Evolutionary conservation across 2,329 filamentous ascomycete genomes (phyloP).

Genomic region (Trichoderma gracile): DNA sequence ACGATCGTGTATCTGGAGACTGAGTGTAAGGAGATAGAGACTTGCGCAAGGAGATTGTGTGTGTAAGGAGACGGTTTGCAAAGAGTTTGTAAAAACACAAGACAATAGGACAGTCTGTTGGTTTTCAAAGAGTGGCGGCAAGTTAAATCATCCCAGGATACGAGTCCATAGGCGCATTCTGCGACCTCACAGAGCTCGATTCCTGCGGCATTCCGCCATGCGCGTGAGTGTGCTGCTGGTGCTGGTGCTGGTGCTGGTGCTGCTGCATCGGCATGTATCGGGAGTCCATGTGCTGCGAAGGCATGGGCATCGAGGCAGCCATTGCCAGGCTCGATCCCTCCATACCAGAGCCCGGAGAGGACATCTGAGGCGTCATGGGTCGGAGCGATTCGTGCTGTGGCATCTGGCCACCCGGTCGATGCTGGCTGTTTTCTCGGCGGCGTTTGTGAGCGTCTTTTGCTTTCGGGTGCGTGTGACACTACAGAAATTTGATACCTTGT

Average conservation of each 20-base stretch:
- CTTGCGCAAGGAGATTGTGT: no score
- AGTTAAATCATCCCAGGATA: not conserved
- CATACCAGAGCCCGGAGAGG: slow-evolving; percentile 15
- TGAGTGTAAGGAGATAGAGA: not conserved
- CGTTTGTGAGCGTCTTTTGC: slow-evolving; percentile 71
- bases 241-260: no score
- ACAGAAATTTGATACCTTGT: slow-evolving; percentile 28
- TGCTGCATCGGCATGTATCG: slow-evolving; percentile 21
- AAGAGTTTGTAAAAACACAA: not conserved
- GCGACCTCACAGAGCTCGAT: slow-evolving; percentile 1
- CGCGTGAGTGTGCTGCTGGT: no score
- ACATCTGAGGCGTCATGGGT: slow-evolving; percentile 35
- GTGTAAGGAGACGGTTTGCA: not conserved
- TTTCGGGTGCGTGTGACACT: slow-evolving; percentile 73
- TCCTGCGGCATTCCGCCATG: slow-evolving; percentile 14
- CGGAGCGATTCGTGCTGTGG: slow-evolving; percentile 47
- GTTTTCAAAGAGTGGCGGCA: not conserved
- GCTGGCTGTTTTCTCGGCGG: slow-evolving; percentile 61
- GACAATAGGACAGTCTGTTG: not conserved
- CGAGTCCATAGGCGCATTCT: not conserved
- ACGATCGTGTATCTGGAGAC: no score
- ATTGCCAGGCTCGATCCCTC: slow-evolving; percentile 14
- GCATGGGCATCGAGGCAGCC: slow-evolving; percentile 22
- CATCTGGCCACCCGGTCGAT: slow-evolving; percentile 41
- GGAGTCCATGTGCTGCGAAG: slow-evolving; percentile 9